Percentiles rank a stretch among this genome's conserved stretches.
These are phyloP conservation scores for Kodamaea arcana DNA, from an alignment of 1,139 yeast species.

Conservation along the genomic window DNA sequence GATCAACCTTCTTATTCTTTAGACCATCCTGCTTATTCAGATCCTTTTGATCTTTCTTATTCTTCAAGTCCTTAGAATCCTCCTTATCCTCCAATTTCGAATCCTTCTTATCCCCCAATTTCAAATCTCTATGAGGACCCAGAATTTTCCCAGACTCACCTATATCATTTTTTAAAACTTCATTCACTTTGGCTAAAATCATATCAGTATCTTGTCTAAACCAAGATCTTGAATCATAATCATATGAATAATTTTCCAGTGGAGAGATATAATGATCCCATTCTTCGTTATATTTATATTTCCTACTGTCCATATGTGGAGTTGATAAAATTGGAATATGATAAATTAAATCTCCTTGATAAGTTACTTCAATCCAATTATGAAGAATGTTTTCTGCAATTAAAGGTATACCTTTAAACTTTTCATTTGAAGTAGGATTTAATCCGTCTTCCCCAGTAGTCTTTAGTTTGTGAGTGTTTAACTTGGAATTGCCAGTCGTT, in stretches of 20 bases:
- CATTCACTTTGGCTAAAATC: slow-evolving; percentile 1
- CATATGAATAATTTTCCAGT: slow-evolving; percentile 17
- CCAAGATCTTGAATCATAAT: slow-evolving; percentile 7
- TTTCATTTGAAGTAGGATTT: not conserved
- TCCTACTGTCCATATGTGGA: slow-evolving; percentile 24
- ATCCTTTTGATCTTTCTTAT: too few species aligned
- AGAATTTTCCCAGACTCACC: not conserved
- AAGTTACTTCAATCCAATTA: slow-evolving; percentile 29
- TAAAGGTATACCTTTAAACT: slow-evolving; percentile 19
- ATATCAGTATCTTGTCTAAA: slow-evolving; percentile 5
- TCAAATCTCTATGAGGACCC: not conserved
- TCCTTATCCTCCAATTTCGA: too few species aligned
- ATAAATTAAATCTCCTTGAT: slow-evolving; percentile 14
- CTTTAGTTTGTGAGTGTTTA: too few species aligned
- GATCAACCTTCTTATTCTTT: too few species aligned
- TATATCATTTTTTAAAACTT: slow-evolving; percentile 1
- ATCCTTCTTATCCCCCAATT: too few species aligned
- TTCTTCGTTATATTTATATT: slow-evolving; percentile 9
- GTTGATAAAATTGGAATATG: slow-evolving; percentile 33
- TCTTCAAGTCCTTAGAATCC: too few species aligned
- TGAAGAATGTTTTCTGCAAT: slow-evolving; percentile 23
- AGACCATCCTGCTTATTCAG: too few species aligned
- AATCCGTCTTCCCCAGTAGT: not conserved
- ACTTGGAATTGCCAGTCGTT: not conserved
- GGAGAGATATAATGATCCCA: slow-evolving; percentile 21